Base-by-base conservation (phyloP, 78 protist species). In the Emiliania huxleyi region DNA sequence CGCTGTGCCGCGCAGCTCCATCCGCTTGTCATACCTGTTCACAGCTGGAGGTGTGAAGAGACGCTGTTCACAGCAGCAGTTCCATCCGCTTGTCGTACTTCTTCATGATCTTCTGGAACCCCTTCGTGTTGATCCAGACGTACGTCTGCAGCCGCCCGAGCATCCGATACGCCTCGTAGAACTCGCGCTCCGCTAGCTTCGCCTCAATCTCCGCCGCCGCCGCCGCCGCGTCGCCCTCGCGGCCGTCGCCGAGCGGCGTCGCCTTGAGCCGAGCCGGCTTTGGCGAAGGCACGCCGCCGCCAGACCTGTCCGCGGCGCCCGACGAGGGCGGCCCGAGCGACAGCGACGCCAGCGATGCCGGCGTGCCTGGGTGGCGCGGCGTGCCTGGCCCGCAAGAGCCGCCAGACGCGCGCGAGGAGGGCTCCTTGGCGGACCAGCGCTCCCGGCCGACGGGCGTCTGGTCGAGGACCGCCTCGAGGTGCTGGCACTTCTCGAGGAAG, bases 81-180 rank as follows among this genome's bases (percentile, higher is more conserved):
- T n/a, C n/a, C n/a, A 40, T 1, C 35, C 85, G 85, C 89, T 81
- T 81, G 89, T 81, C 89, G 89, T 81, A 81, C 89, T 81, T 81
- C 56, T 81, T 81, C 89, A 81, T 81, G 56, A 81, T 81, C 89
- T 81, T 81, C 48, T 42, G 52, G 89, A 81, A 81, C 48, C 89
- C 89, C 55, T 81, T 44, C 42, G 49, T 11, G 55, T 81, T 81
- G 46, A 81, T 81, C 89, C 89, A 81, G 40, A 81, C 62, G 75
- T 3, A 62, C 43, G 83, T 35, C 83, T 77, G 85, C 19, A 77
- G 46, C 48, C 85, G 42, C 46, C 85, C 85, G 5, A 77, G 46
- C 85, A 3, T 40, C 4, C 85, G 85, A 48, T 77, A 77, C 49
- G 85, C 44, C 18, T 77, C 85, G 85, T 77, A 77, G 46, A 77